Conservation (phyloP, 2,329 filamentous ascomycete species). For the Aspergillus fischeri region DNA sequence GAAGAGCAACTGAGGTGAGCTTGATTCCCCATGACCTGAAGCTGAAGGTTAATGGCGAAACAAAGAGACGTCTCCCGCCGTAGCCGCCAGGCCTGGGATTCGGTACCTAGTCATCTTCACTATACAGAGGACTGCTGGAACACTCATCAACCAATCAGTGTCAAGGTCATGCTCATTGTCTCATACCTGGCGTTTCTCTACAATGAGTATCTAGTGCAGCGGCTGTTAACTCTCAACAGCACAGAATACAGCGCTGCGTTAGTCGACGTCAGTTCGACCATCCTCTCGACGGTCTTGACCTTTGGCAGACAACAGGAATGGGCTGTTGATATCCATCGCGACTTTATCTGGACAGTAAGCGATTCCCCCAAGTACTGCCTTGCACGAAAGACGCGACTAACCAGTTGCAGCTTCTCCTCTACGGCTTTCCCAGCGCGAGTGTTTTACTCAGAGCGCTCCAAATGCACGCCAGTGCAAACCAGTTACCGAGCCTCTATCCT, state of each 20-base stretch:
- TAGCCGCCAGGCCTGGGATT: constrained; percentile 18
- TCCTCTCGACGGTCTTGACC: constrained; percentile 21
- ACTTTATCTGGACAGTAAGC: constrained; percentile 21
- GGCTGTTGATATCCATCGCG: constrained; percentile 19
- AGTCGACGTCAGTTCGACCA: constrained; percentile 18
- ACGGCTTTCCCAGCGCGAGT: constrained; percentile 24
- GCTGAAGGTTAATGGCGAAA: background rate
- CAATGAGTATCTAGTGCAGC: constrained; percentile 25
- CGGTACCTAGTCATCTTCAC: constrained; percentile 18
- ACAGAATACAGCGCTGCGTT: constrained; percentile 11
- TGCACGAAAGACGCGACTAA: background rate
- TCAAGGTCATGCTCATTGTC: constrained; percentile 30
- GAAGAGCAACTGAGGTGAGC: constrained; percentile 16
- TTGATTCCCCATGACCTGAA: background rate
- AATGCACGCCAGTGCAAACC: constrained; percentile 15
- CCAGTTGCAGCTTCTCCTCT: constrained; percentile 17
- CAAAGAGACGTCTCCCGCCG: constrained; percentile 20
- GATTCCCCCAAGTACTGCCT: background rate
- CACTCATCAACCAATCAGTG: constrained; percentile 15
- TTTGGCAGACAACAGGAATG: constrained; percentile 20
- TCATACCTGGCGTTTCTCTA: constrained; percentile 24
- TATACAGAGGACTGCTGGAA: constrained; percentile 18
- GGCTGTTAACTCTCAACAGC: constrained; percentile 23
- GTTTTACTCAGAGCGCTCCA: constrained; percentile 24
- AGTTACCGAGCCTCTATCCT: constrained; percentile 29